Evolutionary conservation across 2,329 filamentous ascomycete genomes (phyloP), one percentile per base, ranked within the genome.

Genomic region (Venturia asperata): DNA sequence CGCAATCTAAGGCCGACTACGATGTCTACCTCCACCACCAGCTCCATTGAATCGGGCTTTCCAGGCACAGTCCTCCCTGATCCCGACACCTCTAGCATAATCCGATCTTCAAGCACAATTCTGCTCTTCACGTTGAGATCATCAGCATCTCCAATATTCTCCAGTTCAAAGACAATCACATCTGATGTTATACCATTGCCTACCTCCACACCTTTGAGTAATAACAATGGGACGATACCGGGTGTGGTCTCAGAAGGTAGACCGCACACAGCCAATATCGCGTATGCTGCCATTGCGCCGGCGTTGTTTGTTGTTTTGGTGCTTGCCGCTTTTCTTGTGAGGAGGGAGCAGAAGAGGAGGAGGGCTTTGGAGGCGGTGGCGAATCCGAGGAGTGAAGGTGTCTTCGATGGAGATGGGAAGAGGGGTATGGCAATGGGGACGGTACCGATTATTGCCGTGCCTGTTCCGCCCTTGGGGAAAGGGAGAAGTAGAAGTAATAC

Each of bases 311-410:
- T 37, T 17, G n/a, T 58, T 1, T 10, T 58, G 13, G 52, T 58
- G 3, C 52, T 58, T 19, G 30, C 30, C 19, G 52, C 27, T 1
- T n/a, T 37, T 9, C 27, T 34, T 9, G 30, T 58, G 15, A 58
- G 52, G 52, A 19, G 19, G 30, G 34, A n/a, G 30, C 52, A 37
- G 30, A 58, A 58, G 52, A 58, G 30, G 15, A 37, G 9, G 30
- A 58, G 27, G 30, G 30, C 19, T 9, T 37, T 37, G 52, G 52
- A 58, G 19, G 52, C 52, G 5, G 52, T 7, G 30, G 17, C 5
- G 19, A 58, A 58, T 58, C 52, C 30, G 19, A 58, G 52, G 30
- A 37, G 52, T n/a, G 52, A 58, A 11, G 52, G 52, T 34, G 52
- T 58, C n/a, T 27, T 52, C 6, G 24, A 37, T 4, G 30, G 17